Evolutionary conservation across 495 filamentous ascomycete species (phyloP), one percentile per base, ranked within the genome.

Genomic region (Penicillium argentinense): DNA sequence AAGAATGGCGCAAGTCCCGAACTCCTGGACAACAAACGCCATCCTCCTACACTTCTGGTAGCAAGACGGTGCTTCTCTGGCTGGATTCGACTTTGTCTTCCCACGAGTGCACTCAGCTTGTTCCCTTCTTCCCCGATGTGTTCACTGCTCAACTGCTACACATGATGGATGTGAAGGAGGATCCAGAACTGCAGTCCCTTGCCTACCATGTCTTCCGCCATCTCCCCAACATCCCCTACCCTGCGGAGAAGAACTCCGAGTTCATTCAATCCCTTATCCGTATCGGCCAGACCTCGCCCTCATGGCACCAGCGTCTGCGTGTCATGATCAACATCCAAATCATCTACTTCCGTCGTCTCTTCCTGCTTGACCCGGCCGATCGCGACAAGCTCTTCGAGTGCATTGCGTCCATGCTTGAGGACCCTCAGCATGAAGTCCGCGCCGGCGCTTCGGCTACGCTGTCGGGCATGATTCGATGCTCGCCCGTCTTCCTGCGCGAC

Each of bases 81-180:
- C 79, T 99, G 18, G 92, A 99, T 66, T 86, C 83, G 25, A 95
- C 89, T 18, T 75, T 99, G 3, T 87, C 88, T 1, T 92, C 88
- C 0, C 85, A 91, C 49, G 95, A 99, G 62, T 99, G 93, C 69
- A 95, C 84, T 1, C 86, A 92, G 54, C 80, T 97, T 9, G 81
- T 93, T 7, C 80, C 86, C 2, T 97, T 96, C 81, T 96, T 97
- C 74, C 87, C 89, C 1, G 78, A 88, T 39, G 75, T 87, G 6
- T 91, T 97, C 54, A 90, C 95, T 51, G 88, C 89, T 29, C 85
- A 96, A 64, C 80, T 97, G 37, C 72, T 99, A 34, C 91, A 97
- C 70, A 99, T 99, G 93, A 99, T 99, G 93, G 93, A 99, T 63
- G 88, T 99, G 53, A 97, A 96, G 66, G 93, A 99, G 68, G 93